These are phyloP conservation scores for Escovopsis sp. DNA, from an alignment of 2,329 filamentous ascomycete genomes.

Conservation along the genomic window DNA sequence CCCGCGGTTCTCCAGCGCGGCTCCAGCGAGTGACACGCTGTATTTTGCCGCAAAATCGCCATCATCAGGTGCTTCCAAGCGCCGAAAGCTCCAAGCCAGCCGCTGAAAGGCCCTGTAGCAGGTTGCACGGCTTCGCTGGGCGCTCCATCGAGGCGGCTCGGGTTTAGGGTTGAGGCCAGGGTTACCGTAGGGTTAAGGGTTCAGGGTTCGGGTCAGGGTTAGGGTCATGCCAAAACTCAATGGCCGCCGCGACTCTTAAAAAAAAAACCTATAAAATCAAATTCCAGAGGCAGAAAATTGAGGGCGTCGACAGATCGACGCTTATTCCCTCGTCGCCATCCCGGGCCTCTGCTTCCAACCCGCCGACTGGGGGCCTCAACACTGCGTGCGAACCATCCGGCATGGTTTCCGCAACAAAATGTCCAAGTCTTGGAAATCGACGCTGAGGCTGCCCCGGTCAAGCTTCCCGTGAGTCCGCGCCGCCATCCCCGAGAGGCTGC, in stretches of 20 bases:
- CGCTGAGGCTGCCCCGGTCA: conserved; percentile 60
- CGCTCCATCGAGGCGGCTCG: no score
- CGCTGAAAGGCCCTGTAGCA: no score
- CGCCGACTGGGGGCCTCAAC: conserved; percentile 5
- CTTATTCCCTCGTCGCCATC: conserved; percentile 1
- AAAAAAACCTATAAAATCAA: neutral
- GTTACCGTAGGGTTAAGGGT: no score
- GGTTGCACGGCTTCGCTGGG: no score
- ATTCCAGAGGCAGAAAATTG: no score
- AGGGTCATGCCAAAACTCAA: neutral
- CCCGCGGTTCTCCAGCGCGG: no score
- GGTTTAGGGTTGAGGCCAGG: no score
- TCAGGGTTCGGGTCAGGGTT: no score
- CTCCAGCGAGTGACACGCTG: no score
- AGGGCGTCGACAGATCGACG: neutral
- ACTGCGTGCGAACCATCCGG: conserved; percentile 7
- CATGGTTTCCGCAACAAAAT: conserved; percentile 19
- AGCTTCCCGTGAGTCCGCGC: conserved; percentile 49
- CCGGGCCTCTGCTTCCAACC: neutral
- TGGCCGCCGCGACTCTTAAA: neutral
- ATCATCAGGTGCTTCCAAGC: no score
- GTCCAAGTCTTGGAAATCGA: conserved; percentile 56
- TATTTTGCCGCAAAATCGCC: no score
- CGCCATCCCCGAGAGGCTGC: neutral
- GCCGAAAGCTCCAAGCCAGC: no score